These are phyloP conservation scores for Myxozyma geophila DNA, from an alignment of 805 yeast species.

Conservation along the genomic window DNA sequence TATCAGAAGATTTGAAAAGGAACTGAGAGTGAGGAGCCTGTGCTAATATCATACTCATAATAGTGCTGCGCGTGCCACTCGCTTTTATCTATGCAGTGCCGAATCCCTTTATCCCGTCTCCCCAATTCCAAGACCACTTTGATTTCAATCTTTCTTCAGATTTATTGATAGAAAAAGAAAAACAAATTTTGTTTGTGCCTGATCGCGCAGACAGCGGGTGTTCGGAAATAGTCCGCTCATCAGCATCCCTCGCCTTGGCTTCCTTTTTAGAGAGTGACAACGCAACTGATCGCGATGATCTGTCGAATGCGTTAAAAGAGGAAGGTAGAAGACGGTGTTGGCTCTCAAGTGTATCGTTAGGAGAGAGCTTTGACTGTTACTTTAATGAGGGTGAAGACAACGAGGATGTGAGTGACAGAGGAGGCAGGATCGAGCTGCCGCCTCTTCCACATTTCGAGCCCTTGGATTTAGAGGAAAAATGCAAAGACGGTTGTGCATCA, in stretches of 20 bases:
- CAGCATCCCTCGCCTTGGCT: neutral
- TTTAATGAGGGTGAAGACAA: neutral
- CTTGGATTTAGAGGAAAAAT: neutral
- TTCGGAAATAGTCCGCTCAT: neutral
- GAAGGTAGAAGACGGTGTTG: neutral
- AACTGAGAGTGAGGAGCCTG: neutral
- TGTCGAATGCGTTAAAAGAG: neutral
- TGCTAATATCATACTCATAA: neutral
- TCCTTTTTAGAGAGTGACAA: neutral
- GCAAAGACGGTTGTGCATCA: neutral
- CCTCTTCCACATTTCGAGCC: slow-evolving; percentile 8
- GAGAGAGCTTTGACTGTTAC: neutral
- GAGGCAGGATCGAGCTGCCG: slow-evolving; percentile 6
- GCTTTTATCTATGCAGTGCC: neutral
- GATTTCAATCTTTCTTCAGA: neutral
- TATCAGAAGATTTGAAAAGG: neutral
- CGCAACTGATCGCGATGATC: neutral
- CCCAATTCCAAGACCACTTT: no score
- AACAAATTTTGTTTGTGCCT: neutral
- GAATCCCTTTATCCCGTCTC: neutral
- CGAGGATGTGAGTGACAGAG: neutral
- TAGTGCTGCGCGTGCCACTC: neutral
- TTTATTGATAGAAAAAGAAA: neutral
- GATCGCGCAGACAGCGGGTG: neutral
- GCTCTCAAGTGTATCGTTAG: neutral